Conservation (phyloP, 78 protist genomes). For the Dictyostelium intermedium region DNA sequence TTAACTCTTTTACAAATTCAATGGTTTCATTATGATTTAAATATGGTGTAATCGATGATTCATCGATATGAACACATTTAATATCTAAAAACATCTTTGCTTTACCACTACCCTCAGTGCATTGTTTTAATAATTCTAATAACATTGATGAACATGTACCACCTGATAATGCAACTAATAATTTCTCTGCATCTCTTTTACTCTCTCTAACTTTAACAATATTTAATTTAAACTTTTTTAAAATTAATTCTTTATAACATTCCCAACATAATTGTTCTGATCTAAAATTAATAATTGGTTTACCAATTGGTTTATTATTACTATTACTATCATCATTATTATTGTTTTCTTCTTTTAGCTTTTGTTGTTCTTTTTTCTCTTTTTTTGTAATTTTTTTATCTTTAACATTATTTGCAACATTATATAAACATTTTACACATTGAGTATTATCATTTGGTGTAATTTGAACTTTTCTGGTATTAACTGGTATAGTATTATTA, state of each 20-base stretch:
- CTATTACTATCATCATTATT: background rate
- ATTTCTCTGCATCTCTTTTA: constrained; percentile 41
- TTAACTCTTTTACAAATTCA: background rate
- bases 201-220: constrained; percentile 22
- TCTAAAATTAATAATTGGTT: constrained; percentile 20
- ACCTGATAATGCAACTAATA: constrained; percentile 44
- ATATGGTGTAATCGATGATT: background rate
- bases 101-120: background rate
- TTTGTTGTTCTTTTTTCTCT: constrained; percentile 18
- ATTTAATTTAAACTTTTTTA: constrained; percentile 56
- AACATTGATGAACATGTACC: constrained; percentile 54
- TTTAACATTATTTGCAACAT: background rate
- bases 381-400: background rate
- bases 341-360: background rate
- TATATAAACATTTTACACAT: constrained; percentile 7
- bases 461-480: background rate
- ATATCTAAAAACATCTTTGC: constrained; percentile 50
- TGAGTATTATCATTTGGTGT: background rate
- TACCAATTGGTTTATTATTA: background rate
- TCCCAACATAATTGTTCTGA: constrained; percentile 23
- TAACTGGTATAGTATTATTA: background rate
- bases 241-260: constrained; percentile 35
- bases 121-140: constrained; percentile 13
- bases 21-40: background rate
- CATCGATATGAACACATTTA: constrained; percentile 33